These are phyloP conservation scores for Skeletonema marinoi DNA, from an alignment of 108 stramenopile genomes.

Conservation along the genomic window DNA sequence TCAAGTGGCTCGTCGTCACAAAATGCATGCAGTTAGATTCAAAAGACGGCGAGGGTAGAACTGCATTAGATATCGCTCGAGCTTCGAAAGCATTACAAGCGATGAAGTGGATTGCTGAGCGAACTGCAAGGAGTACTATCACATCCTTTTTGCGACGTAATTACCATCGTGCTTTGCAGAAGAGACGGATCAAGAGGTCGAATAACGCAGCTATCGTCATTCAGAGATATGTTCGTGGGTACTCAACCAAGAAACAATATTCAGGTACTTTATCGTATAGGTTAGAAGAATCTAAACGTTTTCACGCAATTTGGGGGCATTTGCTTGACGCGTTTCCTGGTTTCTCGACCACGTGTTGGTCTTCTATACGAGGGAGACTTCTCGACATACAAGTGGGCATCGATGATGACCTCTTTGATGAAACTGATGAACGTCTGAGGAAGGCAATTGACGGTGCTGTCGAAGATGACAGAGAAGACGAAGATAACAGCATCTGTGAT, in stretches of 20 bases:
- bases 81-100: neutral
- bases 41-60: neutral
- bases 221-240: neutral
- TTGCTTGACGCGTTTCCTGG: neutral
- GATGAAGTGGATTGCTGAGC: neutral
- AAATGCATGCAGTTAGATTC: neutral
- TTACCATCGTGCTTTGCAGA: neutral
- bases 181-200: neutral
- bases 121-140: neutral
- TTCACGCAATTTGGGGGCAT: neutral
- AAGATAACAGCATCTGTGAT: neutral
- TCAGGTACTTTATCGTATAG: neutral
- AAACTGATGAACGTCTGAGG: neutral
- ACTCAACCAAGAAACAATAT: neutral
- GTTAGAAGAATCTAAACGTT: conserved; percentile 15
- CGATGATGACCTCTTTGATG: conserved; percentile 1
- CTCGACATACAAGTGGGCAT: neutral
- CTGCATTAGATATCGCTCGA: neutral
- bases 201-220: neutral
- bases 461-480: neutral
- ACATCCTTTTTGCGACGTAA: neutral
- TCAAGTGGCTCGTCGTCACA: neutral
- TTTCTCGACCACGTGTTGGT: neutral
- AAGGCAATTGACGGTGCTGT: neutral
- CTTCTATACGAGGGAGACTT: neutral